Evolutionary conservation across 768 basidiomycete genomes (phyloP).

Genomic region (Cantharellus anzutake): DNA sequence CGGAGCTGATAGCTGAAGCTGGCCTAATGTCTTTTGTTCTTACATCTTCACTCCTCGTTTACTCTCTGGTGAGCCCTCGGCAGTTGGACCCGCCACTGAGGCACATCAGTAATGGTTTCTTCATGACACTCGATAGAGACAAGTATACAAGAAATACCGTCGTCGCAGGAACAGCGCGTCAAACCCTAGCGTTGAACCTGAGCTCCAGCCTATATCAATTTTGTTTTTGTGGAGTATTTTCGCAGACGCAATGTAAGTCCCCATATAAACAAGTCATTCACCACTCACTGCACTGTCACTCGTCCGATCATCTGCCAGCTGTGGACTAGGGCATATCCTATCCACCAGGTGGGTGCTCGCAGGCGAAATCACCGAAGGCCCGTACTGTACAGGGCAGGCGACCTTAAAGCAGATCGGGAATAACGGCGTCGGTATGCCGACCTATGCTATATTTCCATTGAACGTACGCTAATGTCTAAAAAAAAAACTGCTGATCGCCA

Average conservation of each 20-base stretch:
- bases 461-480: background rate
- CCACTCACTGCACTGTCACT: background rate
- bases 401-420: background rate
- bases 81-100: background rate
- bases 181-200: background rate
- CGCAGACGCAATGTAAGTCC: background rate
- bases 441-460: background rate
- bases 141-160: background rate
- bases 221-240: background rate
- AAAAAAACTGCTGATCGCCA: background rate
- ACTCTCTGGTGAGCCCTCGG: background rate
- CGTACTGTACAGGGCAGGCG: background rate
- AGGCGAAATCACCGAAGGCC: background rate
- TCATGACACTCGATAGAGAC: background rate
- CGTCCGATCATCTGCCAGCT: background rate
- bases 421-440: background rate
- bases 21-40: background rate
- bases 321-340: background rate
- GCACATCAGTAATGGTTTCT: background rate
- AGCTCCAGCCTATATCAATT: background rate
- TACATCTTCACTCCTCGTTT: background rate
- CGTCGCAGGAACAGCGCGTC: background rate
- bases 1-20: background rate
- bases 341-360: background rate
- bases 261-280: background rate